phyloP scores from a whole-genome alignment of 352 stramenopile species.

The Globisporangium cederbergense region DNA sequence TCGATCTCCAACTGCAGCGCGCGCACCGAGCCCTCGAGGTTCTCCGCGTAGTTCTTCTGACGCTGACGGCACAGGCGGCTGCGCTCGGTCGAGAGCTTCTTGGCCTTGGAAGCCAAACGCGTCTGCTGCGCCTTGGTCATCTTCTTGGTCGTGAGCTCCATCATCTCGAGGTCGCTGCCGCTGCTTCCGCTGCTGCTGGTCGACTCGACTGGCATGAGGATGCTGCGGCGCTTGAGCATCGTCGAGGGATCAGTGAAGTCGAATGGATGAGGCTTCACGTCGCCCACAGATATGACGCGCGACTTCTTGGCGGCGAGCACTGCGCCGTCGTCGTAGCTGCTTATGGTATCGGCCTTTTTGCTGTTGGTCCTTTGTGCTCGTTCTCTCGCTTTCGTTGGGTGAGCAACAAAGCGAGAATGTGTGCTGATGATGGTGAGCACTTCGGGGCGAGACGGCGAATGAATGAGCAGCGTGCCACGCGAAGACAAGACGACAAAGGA shows the following conservation, averaged over 20 bases:
- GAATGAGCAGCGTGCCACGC: not conserved
- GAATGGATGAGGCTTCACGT: not conserved
- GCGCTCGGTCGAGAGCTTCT: constrained; percentile 23
- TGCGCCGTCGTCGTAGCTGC: not conserved
- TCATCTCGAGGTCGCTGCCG: constrained; percentile 1
- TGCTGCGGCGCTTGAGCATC: constrained; percentile 3
- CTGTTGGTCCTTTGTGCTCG: not conserved
- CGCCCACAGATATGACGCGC: not conserved
- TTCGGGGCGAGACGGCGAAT: not conserved
- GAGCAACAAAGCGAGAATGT: not conserved
- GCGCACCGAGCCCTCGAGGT: constrained; percentile 13
- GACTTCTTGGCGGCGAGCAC: not conserved
- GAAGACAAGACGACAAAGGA: not conserved
- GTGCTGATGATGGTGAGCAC: not conserved
- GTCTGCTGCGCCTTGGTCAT: constrained; percentile 7
- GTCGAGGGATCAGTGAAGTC: not conserved
- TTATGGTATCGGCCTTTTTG: not conserved
- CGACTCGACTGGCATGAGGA: not conserved
- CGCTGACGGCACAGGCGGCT: constrained; percentile 22
- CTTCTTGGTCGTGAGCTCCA: constrained; percentile 1
- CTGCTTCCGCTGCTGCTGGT: not conserved
- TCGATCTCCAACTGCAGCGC: constrained; percentile 7
- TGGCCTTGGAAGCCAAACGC: constrained; percentile 1
- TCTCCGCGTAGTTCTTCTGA: constrained; percentile 19
- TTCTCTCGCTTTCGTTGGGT: not conserved